phyloP scores from a whole-genome alignment of 2,329 filamentous ascomycete species.

The Dendryphion nanum region DNA sequence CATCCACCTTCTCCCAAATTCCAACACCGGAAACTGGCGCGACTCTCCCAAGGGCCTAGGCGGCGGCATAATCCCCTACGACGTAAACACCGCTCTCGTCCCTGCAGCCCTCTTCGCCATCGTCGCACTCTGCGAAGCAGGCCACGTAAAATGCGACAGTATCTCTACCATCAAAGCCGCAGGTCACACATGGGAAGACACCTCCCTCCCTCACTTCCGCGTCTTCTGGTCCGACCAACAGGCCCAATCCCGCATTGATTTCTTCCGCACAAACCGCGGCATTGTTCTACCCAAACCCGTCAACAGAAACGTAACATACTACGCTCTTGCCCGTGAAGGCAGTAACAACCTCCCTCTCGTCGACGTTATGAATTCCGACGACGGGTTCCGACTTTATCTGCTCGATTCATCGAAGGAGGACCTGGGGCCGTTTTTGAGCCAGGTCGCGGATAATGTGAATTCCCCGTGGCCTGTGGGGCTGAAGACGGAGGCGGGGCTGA shows the following conservation, averaged over 20 bases:
- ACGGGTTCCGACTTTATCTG: constrained; percentile 62
- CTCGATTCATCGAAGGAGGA: constrained; percentile 59
- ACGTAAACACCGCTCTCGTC: constrained; percentile 63
- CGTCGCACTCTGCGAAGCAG: constrained; percentile 50
- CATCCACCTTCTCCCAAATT: constrained; percentile 55
- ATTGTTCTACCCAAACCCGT: constrained; percentile 42
- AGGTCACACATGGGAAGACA: constrained; percentile 62
- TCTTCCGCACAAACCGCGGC: constrained; percentile 49
- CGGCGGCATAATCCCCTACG: constrained; percentile 62
- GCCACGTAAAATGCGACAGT: no score
- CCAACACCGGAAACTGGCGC: constrained; percentile 62
- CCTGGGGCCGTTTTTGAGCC: constrained; percentile 56
- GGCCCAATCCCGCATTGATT: constrained; percentile 49
- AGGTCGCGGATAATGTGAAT: constrained; percentile 57
- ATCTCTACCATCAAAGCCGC: constrained; percentile 50
- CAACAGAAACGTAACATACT: constrained; percentile 54
- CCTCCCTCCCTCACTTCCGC: constrained; percentile 58
- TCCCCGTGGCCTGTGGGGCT: constrained; percentile 60
- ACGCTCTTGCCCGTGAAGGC: constrained; percentile 58
- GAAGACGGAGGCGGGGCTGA: constrained; percentile 54
- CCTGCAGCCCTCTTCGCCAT: constrained; percentile 62
- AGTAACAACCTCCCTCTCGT: constrained; percentile 51
- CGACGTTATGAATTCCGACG: constrained; percentile 62
- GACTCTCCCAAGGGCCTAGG: constrained; percentile 61
- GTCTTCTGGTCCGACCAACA: constrained; percentile 42